Conservation (phyloP, 192 early-diverging fungal species). For the Coemansia umbellata region DNA sequence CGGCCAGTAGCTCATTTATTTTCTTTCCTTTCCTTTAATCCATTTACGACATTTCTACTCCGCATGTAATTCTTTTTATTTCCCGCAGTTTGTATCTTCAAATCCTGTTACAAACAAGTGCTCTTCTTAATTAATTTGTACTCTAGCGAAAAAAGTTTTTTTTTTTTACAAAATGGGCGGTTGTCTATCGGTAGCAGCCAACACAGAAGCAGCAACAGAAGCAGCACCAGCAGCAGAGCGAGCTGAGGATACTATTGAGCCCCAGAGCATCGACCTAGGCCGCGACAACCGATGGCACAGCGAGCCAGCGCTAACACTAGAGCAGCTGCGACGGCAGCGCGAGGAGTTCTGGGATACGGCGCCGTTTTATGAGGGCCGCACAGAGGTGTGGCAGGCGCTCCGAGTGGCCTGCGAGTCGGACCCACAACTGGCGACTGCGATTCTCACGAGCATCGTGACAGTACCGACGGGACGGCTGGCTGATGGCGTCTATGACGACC, state of each 20-base stretch:
- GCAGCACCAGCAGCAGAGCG: background rate
- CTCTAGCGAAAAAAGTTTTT: no score
- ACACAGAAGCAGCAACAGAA: background rate
- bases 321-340: conserved; percentile 51
- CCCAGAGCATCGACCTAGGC: conserved; percentile 26
- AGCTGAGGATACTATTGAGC: background rate
- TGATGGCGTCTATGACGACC: conserved; percentile 80
- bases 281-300: conserved; percentile 7
- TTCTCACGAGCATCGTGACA: conserved; percentile 64
- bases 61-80: no score
- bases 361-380: conserved; percentile 64
- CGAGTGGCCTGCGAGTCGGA: conserved; percentile 56
- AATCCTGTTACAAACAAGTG: no score
- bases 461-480: conserved; percentile 65
- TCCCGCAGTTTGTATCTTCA: no score
- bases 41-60: no score
- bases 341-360: conserved; percentile 73
- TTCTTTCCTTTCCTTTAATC: no score
- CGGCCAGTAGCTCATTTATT: no score
- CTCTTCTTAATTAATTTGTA: no score
- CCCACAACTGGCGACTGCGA: conserved; percentile 54
- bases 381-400: conserved; percentile 77
- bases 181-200: background rate
- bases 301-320: conserved; percentile 7
- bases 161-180: no score